Base-by-base conservation (phyloP, 352 stramenopile species). In the Phytophthora cryptogea region DNA sequence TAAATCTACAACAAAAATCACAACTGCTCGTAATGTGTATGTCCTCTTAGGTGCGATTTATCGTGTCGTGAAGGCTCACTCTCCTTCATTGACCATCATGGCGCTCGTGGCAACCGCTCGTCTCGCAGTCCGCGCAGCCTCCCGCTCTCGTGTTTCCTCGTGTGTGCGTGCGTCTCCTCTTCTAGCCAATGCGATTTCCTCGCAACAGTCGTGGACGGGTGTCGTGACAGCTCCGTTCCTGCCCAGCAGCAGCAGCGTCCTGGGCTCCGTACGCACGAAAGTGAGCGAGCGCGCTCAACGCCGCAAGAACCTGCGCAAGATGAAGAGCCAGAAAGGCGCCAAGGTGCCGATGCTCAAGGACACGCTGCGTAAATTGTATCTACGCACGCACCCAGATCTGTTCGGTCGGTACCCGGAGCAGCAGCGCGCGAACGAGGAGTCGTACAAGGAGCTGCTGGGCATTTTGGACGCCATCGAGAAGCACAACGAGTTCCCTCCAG, bases 391-490 rank as follows among this genome's bases (percentile, higher is more conserved):
- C 55, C 82, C 82, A 31, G 82, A 92, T 48, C 60, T 92, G 57
- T 92, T 92, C 53, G 82, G 79, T 16, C 70, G 85, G 58, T 89
- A 88, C 68, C 82, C 82, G 47, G 63, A 71, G 57, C 79, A 91
- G 59, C 82, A 86, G 56, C 53, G 71, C 16, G 59, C 64, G 36
- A 89, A 92, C 75, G 81, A 85, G 44, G 76, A 74, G 58, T 89
- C 79, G 63, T 92, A 92, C 72, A 89, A 89, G 63, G 82, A 92
- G 62, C 70, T 92, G 36, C 73, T 92, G 69, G 82, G 82, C 54
- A 92, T 92, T 49, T 59, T 92, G 54, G 80, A 89, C 62, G 81
- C 82, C 54, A 89, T 92, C 64, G 75, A 89, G 54, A 88, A 87
- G 61, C 72, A 88, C 68, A 86, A 89, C 56, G 78, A 88, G 67